Evolutionary conservation across 1,284 basidiomycete species (phyloP).

Genomic region (Microbotryum silenes-acaulis): DNA sequence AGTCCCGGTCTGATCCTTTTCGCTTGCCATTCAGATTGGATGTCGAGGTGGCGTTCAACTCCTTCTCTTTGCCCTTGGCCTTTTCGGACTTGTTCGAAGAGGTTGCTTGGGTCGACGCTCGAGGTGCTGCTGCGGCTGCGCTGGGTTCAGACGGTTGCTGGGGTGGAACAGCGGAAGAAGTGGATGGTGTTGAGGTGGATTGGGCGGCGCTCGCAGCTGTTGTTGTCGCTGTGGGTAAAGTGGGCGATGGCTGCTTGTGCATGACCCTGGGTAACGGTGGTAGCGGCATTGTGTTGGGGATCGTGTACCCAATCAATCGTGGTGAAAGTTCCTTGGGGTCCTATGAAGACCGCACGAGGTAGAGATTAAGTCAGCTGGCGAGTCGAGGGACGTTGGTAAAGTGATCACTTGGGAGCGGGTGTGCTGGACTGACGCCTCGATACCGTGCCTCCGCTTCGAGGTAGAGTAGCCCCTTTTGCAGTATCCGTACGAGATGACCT

Average conservation of each 20-base stretch:
- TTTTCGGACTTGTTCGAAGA: slow-evolving; percentile 1
- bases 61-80: slow-evolving; percentile 9
- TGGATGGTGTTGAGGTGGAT: background rate
- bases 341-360: background rate
- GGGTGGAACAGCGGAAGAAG: background rate
- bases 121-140: too few species aligned
- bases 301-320: slow-evolving; percentile 30
- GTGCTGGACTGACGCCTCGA: slow-evolving; percentile 22
- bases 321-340: slow-evolving; percentile 12
- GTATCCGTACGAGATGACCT: slow-evolving; percentile 68
- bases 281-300: slow-evolving; percentile 30
- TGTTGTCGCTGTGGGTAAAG: background rate
- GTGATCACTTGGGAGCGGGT: too few species aligned
- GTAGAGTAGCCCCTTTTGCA: slow-evolving; percentile 70
- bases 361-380: background rate
- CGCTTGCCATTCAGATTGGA: background rate
- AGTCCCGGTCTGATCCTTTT: slow-evolving; percentile 9
- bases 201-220: background rate
- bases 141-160: background rate
- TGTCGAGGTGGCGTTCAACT: background rate
- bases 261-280: slow-evolving; percentile 25
- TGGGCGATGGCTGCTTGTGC: slow-evolving; percentile 20
- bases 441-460: slow-evolving; percentile 62
- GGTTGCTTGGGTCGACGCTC: too few species aligned
- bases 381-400: background rate